These are phyloP conservation scores for Botrytis fabae DNA, from an alignment of 2,329 filamentous ascomycete genomes.

Conservation along the genomic window DNA sequence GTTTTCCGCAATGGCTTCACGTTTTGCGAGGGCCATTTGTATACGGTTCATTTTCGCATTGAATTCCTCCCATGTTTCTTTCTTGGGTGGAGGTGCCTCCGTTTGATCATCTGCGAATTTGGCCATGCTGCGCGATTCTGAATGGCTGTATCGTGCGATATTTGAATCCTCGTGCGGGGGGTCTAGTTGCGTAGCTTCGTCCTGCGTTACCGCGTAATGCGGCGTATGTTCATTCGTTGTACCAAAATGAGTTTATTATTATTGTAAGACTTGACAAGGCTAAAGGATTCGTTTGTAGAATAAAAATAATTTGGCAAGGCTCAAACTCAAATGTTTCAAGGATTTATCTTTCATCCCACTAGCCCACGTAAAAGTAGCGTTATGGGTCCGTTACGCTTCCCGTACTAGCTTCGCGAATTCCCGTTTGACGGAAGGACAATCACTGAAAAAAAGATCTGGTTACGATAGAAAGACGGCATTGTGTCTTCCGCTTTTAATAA, in stretches of 20 bases:
- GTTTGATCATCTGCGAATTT: conserved; percentile 13
- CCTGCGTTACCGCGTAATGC: neutral
- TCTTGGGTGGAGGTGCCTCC: conserved; percentile 32
- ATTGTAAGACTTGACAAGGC: neutral
- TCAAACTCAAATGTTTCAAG: conserved; percentile 8
- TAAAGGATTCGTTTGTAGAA: neutral
- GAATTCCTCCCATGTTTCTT: conserved; percentile 35
- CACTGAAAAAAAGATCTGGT: conserved; percentile 25
- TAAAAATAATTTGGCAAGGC: conserved; percentile 14
- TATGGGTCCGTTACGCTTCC: conserved; percentile 20
- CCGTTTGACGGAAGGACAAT: conserved; percentile 23
- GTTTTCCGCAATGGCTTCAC: conserved; percentile 37
- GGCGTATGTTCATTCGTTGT: conserved; percentile 6
- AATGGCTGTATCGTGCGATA: neutral
- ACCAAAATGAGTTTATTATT: neutral
- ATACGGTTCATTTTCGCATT: conserved; percentile 40
- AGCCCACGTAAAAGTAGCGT: conserved; percentile 29
- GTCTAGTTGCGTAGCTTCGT: conserved; percentile 4
- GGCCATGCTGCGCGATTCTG: conserved; percentile 14
- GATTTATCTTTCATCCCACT: conserved; percentile 11
- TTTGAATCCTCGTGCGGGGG: conserved; percentile 12
- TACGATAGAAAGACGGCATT: conserved; percentile 30
- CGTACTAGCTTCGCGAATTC: conserved; percentile 28
- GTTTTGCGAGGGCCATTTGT: conserved; percentile 39
- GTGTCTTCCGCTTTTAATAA: conserved; percentile 31